These are phyloP conservation scores for Cenchrus fungigraminus DNA, from an alignment of 176 grass and related monocot species.

Conservation along the genomic window DNA sequence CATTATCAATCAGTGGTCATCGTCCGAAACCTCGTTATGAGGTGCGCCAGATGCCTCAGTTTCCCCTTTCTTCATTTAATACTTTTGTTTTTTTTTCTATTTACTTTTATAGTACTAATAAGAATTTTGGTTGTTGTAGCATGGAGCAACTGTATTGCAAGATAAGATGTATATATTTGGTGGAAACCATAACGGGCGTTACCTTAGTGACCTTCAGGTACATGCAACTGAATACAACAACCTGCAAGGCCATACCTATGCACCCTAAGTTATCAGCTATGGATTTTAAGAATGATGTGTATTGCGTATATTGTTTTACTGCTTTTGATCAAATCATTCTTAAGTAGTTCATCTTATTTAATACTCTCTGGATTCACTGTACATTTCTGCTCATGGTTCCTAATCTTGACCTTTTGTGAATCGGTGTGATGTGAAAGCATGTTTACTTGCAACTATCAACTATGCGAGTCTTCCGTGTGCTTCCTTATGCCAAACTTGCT, in stretches of 20 bases:
- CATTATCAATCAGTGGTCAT: constrained; percentile 68
- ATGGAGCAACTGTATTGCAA: constrained; percentile 85
- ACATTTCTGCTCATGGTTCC: constrained; percentile 16
- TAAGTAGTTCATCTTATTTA: background rate
- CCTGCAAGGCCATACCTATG: background rate
- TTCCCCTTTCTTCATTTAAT: background rate
- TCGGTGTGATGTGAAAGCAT: background rate
- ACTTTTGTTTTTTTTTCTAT: constrained; percentile 12
- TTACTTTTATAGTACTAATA: constrained; percentile 40
- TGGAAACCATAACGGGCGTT: constrained; percentile 97
- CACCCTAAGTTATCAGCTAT: constrained; percentile 30
- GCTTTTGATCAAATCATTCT: constrained; percentile 15
- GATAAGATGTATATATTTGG: constrained; percentile 98
- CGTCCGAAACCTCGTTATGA: constrained; percentile 85
- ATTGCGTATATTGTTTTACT: constrained; percentile 5
- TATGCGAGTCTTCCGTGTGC: background rate
- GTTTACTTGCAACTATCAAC: constrained; percentile 10
- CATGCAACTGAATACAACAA: constrained; percentile 30
- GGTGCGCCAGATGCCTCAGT: constrained; percentile 49
- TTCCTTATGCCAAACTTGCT: constrained; percentile 21
- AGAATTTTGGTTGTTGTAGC: constrained; percentile 62
- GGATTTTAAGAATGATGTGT: background rate
- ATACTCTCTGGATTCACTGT: background rate
- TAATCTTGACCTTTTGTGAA: background rate
- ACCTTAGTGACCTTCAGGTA: constrained; percentile 99